These are phyloP conservation scores for Fraxinus latifolia DNA, from an alignment of 305 asterid genomes.

Conservation along the genomic window DNA sequence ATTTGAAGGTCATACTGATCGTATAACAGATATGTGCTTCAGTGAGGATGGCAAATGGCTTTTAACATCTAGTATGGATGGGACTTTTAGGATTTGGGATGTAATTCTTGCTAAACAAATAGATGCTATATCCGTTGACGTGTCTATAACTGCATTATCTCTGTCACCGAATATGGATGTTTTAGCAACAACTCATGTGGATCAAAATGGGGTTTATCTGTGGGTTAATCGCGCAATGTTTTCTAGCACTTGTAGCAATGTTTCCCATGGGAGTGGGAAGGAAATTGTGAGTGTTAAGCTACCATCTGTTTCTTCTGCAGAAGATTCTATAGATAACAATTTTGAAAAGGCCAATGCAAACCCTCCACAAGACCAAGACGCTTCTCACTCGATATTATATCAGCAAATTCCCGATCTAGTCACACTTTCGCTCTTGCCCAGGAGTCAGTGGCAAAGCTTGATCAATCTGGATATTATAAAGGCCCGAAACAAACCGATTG, in stretches of 20 bases:
- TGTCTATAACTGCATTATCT: conserved; percentile 72
- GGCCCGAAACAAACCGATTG: conserved; percentile 87
- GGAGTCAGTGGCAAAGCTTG: conserved; percentile 97
- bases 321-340: conserved; percentile 36
- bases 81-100: conserved; percentile 93
- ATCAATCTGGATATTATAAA: conserved; percentile 85
- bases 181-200: conserved; percentile 85
- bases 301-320: conserved; percentile 60
- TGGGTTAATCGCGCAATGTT: conserved; percentile 95
- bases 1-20: conserved; percentile 85
- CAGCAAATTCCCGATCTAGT: conserved; percentile 78
- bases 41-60: conserved; percentile 99
- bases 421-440: conserved; percentile 87
- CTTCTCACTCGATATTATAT: conserved; percentile 31
- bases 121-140: conserved; percentile 81
- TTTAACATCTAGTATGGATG: conserved; percentile 92
- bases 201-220: conserved; percentile 79
- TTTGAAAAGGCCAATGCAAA: conserved; percentile 33
- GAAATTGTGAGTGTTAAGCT: conserved; percentile 52
- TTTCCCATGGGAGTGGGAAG: conserved; percentile 67
- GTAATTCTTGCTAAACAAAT: conserved; percentile 80
- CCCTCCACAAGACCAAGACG: conserved; percentile 32
- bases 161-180: conserved; percentile 92
- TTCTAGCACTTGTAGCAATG: conserved; percentile 57
- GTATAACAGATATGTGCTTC: conserved; percentile 78